Evolutionary conservation across 2,329 filamentous ascomycete species (phyloP).

Genomic region (Aspergillus sp.): DNA sequence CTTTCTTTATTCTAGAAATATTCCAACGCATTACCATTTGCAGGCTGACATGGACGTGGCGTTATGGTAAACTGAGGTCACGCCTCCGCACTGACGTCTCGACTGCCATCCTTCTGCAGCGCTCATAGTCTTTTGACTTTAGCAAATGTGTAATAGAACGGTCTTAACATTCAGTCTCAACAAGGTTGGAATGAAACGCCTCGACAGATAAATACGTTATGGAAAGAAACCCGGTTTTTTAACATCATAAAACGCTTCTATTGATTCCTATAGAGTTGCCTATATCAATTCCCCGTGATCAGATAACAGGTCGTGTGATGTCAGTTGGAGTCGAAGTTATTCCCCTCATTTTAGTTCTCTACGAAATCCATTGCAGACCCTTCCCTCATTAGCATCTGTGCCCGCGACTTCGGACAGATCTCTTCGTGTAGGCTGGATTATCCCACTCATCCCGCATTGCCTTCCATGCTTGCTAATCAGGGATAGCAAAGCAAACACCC

Average conservation of each 20-base stretch:
- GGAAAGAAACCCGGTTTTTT: background rate
- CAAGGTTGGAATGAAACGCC: too few relatives aligned
- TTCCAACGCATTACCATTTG: background rate
- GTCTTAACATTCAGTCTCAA: too few relatives aligned
- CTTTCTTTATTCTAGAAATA: too few relatives aligned
- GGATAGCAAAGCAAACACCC: background rate
- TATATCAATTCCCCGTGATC: background rate
- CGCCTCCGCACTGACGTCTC: too few relatives aligned
- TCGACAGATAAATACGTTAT: background rate
- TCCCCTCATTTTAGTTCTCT: background rate
- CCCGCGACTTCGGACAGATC: background rate
- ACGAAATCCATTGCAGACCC: background rate
- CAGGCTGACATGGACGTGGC: background rate
- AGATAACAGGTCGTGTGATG: background rate
- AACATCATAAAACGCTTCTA: too few relatives aligned
- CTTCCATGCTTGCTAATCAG: background rate
- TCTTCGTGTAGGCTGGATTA: background rate
- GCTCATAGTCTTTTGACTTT: too few relatives aligned
- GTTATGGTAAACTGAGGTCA: background rate
- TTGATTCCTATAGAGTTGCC: background rate
- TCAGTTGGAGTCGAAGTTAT: background rate
- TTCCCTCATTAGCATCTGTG: background rate
- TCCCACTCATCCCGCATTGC: background rate
- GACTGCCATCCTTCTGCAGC: too few relatives aligned
- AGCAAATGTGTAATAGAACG: too few relatives aligned